Conservation (phyloP, 2,329 filamentous ascomycete genomes). For the Amesomyces nigricolor region DNA sequence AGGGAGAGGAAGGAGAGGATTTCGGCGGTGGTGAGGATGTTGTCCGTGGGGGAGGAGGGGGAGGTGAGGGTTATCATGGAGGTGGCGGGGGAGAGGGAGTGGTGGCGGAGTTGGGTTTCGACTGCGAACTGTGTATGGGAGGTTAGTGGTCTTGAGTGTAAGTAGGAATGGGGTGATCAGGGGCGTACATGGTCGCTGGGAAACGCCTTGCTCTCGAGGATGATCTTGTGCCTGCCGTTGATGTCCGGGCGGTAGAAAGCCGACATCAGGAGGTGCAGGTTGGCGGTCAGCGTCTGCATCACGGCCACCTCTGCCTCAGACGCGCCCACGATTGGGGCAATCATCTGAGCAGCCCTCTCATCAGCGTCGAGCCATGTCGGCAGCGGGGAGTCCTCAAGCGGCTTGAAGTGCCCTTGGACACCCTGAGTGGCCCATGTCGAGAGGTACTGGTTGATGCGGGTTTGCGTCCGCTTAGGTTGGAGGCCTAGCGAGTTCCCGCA, state of each 20-base stretch:
- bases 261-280: constrained; percentile 70
- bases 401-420: constrained; percentile 70
- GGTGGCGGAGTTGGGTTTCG: constrained; percentile 67
- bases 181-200: constrained; percentile 68
- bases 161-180: no score
- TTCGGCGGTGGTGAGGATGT: constrained; percentile 56
- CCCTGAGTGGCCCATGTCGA: constrained; percentile 71
- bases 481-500: constrained; percentile 76
- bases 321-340: constrained; percentile 68
- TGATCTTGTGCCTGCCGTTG: constrained; percentile 60
- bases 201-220: constrained; percentile 75
- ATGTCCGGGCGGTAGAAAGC: constrained; percentile 69
- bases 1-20: constrained; percentile 62
- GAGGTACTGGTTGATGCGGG: constrained; percentile 63
- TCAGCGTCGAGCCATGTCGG: constrained; percentile 67
- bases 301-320: constrained; percentile 63
- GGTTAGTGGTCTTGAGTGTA: no score
- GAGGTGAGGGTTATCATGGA: constrained; percentile 65
- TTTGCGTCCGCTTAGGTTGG: constrained; percentile 60
- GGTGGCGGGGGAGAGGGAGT: constrained; percentile 57
- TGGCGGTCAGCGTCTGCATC: constrained; percentile 75
- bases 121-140: constrained; percentile 81
- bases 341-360: constrained; percentile 56
- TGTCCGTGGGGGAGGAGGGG: constrained; percentile 38
- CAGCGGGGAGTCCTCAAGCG: constrained; percentile 55